These are phyloP conservation scores for Hymenoscyphus albidus DNA, from an alignment of 2,329 filamentous ascomycete genomes.

Conservation along the genomic window DNA sequence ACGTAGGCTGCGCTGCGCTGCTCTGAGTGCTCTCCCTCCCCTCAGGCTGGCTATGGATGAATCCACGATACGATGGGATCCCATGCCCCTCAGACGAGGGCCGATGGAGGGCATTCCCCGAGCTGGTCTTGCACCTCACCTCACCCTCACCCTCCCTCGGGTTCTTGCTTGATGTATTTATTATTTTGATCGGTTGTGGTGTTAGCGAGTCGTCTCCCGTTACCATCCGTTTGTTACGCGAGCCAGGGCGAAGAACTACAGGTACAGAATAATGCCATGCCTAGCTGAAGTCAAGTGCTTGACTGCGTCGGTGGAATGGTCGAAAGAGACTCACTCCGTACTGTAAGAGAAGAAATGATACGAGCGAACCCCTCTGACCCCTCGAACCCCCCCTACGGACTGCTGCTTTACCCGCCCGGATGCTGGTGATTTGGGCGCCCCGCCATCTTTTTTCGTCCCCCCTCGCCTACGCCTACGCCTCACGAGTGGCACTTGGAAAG, in stretches of 20 bases:
- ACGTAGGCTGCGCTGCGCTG: too few species aligned
- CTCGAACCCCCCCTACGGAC: background rate
- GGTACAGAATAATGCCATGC: too few species aligned
- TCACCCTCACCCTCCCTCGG: background rate
- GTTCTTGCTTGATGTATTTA: background rate
- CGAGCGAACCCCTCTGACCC: background rate
- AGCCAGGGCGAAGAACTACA: background rate
- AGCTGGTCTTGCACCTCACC: background rate
- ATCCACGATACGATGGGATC: background rate
- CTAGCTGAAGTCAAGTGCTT: too few species aligned
- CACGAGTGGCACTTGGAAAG: slow-evolving; percentile 1
- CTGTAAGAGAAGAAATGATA: background rate
- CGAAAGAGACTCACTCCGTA: too few species aligned
- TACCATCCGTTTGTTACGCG: background rate
- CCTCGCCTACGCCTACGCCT: background rate
- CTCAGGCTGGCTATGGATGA: background rate
- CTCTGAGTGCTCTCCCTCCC: background rate
- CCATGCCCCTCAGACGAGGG: background rate
- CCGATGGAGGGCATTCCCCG: background rate
- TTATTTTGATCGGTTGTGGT: background rate
- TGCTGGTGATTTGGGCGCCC: slow-evolving; percentile 2
- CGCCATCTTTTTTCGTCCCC: slow-evolving; percentile 4
- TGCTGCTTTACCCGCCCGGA: background rate
- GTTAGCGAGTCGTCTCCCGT: background rate
- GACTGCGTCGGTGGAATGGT: too few species aligned